These are phyloP conservation scores for Beauveria sp. DNA, from an alignment of 2,329 filamentous ascomycete genomes.

Conservation along the genomic window DNA sequence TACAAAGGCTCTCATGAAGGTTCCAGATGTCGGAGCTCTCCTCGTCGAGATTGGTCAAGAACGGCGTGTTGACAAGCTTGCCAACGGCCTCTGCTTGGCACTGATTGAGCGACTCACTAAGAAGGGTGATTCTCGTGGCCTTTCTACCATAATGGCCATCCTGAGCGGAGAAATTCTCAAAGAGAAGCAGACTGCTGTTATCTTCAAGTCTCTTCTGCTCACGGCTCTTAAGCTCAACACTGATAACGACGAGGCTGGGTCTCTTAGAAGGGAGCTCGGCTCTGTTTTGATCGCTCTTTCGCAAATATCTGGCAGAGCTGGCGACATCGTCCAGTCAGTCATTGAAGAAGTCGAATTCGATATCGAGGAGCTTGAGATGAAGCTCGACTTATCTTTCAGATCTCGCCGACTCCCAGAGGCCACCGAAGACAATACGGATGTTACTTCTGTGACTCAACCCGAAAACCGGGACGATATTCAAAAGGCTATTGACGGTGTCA, in stretches of 20 bases:
- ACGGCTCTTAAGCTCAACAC: slow-evolving; percentile 51
- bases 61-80: slow-evolving; percentile 62
- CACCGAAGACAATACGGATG: slow-evolving; percentile 38
- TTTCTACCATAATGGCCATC: slow-evolving; percentile 53
- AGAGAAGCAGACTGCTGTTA: slow-evolving; percentile 54
- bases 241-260: slow-evolving; percentile 43
- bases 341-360: slow-evolving; percentile 63
- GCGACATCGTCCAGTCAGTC: slow-evolving; percentile 57
- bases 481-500: slow-evolving; percentile 31
- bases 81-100: slow-evolving; percentile 63
- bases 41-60: slow-evolving; percentile 56
- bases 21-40: slow-evolving; percentile 50
- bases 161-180: slow-evolving; percentile 53
- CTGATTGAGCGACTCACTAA: slow-evolving; percentile 54
- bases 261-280: slow-evolving; percentile 56
- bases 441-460: slow-evolving; percentile 17
- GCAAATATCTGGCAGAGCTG: slow-evolving; percentile 48
- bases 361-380: slow-evolving; percentile 67
- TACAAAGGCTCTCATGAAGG: slow-evolving; percentile 58
- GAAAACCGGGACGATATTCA: slow-evolving; percentile 31
- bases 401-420: slow-evolving; percentile 43
- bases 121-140: slow-evolving; percentile 48
- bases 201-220: slow-evolving; percentile 58
- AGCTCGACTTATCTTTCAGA: slow-evolving; percentile 62
- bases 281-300: slow-evolving; percentile 60